These are phyloP conservation scores for Pyricularia pennisetigena DNA, from an alignment of 2,329 filamentous ascomycete genomes.

Conservation along the genomic window DNA sequence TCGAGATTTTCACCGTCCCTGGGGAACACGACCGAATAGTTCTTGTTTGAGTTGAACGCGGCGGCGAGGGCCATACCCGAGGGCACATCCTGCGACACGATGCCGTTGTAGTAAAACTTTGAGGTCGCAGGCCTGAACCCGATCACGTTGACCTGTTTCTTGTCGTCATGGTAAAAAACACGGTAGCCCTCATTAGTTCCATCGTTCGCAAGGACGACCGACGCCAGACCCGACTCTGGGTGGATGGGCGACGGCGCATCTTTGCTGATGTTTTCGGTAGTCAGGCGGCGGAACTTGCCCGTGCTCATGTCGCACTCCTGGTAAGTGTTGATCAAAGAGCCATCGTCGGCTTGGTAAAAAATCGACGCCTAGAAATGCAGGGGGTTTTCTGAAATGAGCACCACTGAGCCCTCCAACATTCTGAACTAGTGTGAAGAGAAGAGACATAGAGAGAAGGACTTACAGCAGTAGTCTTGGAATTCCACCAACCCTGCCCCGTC, in stretches of 20 bases:
- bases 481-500: constrained; percentile 23
- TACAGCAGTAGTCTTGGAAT: constrained; percentile 18
- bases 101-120: constrained; percentile 19
- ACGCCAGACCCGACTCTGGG: constrained; percentile 19
- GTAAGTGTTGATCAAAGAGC: constrained; percentile 21
- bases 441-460: constrained; percentile 8
- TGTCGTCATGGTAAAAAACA: constrained; percentile 25
- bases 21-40: constrained; percentile 24
- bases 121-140: constrained; percentile 18
- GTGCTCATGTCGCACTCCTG: constrained; percentile 23
- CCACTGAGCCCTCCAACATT: too few relatives aligned
- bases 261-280: constrained; percentile 20
- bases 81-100: constrained; percentile 20
- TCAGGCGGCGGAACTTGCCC: constrained; percentile 20
- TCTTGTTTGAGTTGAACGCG: constrained; percentile 16
- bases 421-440: neutral
- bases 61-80: constrained; percentile 18
- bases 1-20: constrained; percentile 21
- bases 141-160: constrained; percentile 20
- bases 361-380: constrained; percentile 20
- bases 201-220: constrained; percentile 19
- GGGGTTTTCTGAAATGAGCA: neutral
- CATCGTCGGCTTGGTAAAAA: constrained; percentile 20
- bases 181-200: constrained; percentile 22
- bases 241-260: constrained; percentile 16